A percentile compares a stretch with the other conserved stretches of the same genome.
phyloP scores from a whole-genome alignment of 768 basidiomycete genomes.

The Kwoniella botswanensis region DNA sequence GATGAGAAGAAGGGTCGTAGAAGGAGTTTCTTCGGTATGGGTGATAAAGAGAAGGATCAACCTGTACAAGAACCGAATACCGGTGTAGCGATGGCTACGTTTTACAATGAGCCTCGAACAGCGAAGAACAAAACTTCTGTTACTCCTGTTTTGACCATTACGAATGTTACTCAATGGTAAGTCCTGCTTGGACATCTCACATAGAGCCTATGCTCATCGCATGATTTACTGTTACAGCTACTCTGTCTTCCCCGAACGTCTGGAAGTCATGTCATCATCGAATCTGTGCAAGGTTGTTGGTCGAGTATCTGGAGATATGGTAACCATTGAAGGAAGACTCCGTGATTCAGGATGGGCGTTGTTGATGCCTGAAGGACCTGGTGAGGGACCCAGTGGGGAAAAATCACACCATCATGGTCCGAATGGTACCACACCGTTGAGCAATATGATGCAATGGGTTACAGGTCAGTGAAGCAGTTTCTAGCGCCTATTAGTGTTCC shows the following conservation, averaged over 20 bases:
- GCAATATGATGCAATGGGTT: conserved; percentile 89
- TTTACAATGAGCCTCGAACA: conserved; percentile 48
- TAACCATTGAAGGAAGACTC: conserved; percentile 71
- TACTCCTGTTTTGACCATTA: conserved; percentile 71
- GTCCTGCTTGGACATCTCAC: conserved; percentile 9
- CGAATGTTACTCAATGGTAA: conserved; percentile 75
- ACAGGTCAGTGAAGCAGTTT: conserved; percentile 66
- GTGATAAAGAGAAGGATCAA: conserved; percentile 42
- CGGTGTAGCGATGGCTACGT: conserved; percentile 59
- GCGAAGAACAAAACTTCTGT: conserved; percentile 70
- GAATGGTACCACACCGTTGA: conserved; percentile 62
- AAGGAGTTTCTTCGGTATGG: conserved; percentile 62
- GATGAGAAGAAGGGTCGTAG: conserved; percentile 64
- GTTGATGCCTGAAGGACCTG: conserved; percentile 77
- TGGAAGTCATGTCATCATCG: conserved; percentile 83
- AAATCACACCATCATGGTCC: conserved; percentile 17
- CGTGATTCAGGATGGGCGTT: conserved; percentile 73
- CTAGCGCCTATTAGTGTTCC: no score
- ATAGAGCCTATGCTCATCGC: not conserved
- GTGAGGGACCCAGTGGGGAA: conserved; percentile 28
- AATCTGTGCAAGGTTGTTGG: conserved; percentile 93
- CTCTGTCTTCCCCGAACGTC: conserved; percentile 94
- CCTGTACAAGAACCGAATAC: conserved; percentile 49
- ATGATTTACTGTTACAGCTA: conserved; percentile 54
- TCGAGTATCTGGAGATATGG: conserved; percentile 74